These are phyloP conservation scores for Marasmius sp. DNA, from an alignment of 1,284 basidiomycete species.

Conservation along the genomic window DNA sequence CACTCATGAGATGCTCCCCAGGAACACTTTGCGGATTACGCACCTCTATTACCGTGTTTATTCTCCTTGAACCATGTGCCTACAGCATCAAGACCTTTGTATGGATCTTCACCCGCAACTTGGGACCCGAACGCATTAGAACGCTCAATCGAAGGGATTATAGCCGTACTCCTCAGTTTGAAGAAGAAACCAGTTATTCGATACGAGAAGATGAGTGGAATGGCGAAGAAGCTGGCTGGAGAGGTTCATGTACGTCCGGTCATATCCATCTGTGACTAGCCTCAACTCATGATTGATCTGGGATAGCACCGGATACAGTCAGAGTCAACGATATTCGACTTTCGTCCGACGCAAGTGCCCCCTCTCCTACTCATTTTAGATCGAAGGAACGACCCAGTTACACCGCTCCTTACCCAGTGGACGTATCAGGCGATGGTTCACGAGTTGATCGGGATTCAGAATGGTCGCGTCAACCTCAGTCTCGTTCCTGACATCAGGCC, in stretches of 20 bases:
- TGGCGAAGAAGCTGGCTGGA: slow-evolving; percentile 87
- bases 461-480: slow-evolving; percentile 87
- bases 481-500: slow-evolving; percentile 85
- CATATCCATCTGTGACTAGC: neutral
- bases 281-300: slow-evolving; percentile 10
- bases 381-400: slow-evolving; percentile 95
- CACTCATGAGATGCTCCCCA: slow-evolving; percentile 26
- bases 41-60: slow-evolving; percentile 82
- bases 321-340: slow-evolving; percentile 76
- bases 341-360: slow-evolving; percentile 72
- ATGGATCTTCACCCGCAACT: slow-evolving; percentile 61
- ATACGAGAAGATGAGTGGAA: slow-evolving; percentile 91
- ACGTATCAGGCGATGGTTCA: slow-evolving; percentile 99
- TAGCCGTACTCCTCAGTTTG: slow-evolving; percentile 87
- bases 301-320: slow-evolving; percentile 68
- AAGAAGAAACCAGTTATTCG: slow-evolving; percentile 96
- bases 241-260: slow-evolving; percentile 73
- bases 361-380: slow-evolving; percentile 82
- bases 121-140: slow-evolving; percentile 81
- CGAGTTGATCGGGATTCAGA: slow-evolving; percentile 91
- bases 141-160: slow-evolving; percentile 80
- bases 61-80: slow-evolving; percentile 88
- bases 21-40: slow-evolving; percentile 97
- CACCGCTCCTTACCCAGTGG: slow-evolving; percentile 97
- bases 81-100: slow-evolving; percentile 59